These are phyloP conservation scores for Entonaema liquescens DNA, from an alignment of 495 filamentous ascomycete species.

Conservation along the genomic window DNA sequence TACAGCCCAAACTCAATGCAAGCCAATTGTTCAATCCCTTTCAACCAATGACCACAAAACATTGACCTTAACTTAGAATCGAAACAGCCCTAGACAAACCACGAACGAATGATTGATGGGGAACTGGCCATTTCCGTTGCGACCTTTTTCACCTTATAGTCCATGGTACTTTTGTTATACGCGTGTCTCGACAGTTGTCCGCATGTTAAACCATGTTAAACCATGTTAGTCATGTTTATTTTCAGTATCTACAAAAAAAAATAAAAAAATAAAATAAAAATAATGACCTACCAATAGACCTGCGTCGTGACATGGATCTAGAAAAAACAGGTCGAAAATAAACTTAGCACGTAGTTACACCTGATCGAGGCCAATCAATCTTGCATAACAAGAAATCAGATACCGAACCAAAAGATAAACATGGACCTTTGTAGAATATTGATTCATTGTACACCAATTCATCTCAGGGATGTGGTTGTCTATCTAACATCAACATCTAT, in stretches of 20 bases:
- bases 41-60: conserved; percentile 15
- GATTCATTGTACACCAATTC: conserved; percentile 24
- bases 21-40: conserved; percentile 3
- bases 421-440: conserved; percentile 9
- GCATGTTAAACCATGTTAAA: conserved; percentile 3
- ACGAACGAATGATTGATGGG: conserved; percentile 20
- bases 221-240: too few relatives aligned
- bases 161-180: conserved; percentile 1
- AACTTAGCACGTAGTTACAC: conserved; percentile 26
- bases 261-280: conserved; percentile 11
- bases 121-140: conserved; percentile 19
- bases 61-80: conserved; percentile 20
- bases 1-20: conserved; percentile 2
- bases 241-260: background rate
- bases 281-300: conserved; percentile 32
- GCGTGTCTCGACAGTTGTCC: conserved; percentile 20
- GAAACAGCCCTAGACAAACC: conserved; percentile 27
- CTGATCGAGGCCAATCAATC: conserved; percentile 40
- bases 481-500: conserved; percentile 11
- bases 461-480: conserved; percentile 10
- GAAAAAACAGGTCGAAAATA: conserved; percentile 33
- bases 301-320: conserved; percentile 32
- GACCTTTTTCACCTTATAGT: conserved; percentile 6
- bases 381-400: conserved; percentile 28
- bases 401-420: conserved; percentile 1